phyloP scores from a whole-genome alignment of 1,139 yeast genomes.

The Eremothecium coryli region DNA sequence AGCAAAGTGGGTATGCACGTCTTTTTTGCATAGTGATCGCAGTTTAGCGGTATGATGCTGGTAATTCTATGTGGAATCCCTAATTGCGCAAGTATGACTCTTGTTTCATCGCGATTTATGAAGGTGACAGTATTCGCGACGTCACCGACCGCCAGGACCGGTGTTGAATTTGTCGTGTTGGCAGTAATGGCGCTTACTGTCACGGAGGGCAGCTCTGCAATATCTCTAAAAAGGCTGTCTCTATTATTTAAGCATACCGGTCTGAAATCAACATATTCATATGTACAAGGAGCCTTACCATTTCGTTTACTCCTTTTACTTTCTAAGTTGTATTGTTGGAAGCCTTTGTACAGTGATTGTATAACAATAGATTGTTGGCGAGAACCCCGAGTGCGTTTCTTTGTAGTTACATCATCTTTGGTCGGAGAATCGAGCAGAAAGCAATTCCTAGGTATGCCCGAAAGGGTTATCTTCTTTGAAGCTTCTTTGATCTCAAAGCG shows the following conservation, averaged over 20 bases:
- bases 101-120: background rate
- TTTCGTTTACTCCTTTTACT: background rate
- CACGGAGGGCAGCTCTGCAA: background rate
- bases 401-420: background rate
- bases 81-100: background rate
- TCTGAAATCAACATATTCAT: background rate
- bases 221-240: background rate
- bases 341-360: background rate
- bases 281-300: background rate
- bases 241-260: background rate
- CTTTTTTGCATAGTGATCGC: background rate
- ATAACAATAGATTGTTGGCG: background rate
- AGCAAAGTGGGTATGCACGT: background rate
- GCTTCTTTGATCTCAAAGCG: slow-evolving; percentile 14
- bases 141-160: background rate
- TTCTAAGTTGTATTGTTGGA: slow-evolving; percentile 1
- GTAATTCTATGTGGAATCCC: slow-evolving; percentile 1
- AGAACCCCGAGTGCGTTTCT: background rate
- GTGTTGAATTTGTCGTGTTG: background rate
- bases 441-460: slow-evolving; percentile 14
- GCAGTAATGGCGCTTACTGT: background rate
- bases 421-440: slow-evolving; percentile 2
- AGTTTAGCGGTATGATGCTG: background rate
- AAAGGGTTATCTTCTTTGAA: slow-evolving; percentile 12
- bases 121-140: background rate